phyloP scores from a whole-genome alignment of 106 monocot genomes.

The Agapanthus africanus region DNA sequence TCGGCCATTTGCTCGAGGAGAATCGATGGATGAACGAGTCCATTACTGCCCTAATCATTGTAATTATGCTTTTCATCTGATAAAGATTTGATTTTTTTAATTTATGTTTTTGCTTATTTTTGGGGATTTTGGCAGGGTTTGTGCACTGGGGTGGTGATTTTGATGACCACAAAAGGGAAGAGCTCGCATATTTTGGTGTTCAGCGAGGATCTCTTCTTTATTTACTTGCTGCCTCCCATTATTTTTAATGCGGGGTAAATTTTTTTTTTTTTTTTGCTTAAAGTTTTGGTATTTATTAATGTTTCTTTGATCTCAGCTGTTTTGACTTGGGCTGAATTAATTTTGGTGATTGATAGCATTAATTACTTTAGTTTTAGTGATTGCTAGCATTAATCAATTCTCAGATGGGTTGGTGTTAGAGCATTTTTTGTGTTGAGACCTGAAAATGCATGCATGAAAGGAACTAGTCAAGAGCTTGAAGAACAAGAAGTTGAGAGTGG shows the following conservation, averaged over 20 bases:
- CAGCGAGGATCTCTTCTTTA: slow-evolving; percentile 95
- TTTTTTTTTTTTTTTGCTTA: background rate
- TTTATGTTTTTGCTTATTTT: background rate
- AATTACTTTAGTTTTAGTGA: background rate
- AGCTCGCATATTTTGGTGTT: slow-evolving; percentile 89
- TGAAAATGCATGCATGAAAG: no score
- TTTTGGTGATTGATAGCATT: background rate
- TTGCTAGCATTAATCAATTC: slow-evolving; percentile 3
- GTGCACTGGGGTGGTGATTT: slow-evolving; percentile 66
- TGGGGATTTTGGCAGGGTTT: slow-evolving; percentile 40
- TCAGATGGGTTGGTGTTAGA: no score
- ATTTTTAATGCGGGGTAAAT: slow-evolving; percentile 94
- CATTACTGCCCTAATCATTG: slow-evolving; percentile 78
- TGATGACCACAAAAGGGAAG: slow-evolving; percentile 72
- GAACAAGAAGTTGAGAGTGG: background rate
- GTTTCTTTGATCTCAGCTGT: background rate
- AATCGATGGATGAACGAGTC: slow-evolving; percentile 95
- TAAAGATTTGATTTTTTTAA: background rate
- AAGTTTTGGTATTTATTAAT: background rate
- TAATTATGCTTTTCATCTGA: slow-evolving; percentile 1
- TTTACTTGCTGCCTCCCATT: slow-evolving; percentile 90
- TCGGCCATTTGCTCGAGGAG: slow-evolving; percentile 93
- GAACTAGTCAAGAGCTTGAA: no score
- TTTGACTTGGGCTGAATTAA: background rate
- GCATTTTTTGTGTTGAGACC: no score